These are phyloP conservation scores for Daldinia decipiens DNA, from an alignment of 495 filamentous ascomycete genomes.

Conservation along the genomic window DNA sequence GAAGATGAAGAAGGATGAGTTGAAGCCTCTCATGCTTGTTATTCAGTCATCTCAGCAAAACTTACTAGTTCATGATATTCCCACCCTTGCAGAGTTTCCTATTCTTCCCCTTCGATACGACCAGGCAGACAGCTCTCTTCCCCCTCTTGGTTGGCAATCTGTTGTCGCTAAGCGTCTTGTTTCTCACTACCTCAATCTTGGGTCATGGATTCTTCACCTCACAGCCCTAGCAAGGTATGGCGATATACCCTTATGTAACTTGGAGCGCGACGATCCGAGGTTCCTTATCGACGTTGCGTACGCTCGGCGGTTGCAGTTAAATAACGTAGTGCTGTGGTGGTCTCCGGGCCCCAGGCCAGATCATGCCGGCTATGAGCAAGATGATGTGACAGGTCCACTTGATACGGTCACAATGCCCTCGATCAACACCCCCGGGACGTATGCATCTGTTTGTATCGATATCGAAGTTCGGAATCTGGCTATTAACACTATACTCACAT, in stretches of 20 bases:
- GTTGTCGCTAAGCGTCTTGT: conserved; percentile 89
- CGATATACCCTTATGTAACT: conserved; percentile 92
- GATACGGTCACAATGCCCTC: conserved; percentile 95
- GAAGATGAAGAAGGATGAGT: conserved; percentile 86
- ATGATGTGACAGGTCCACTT: conserved; percentile 83
- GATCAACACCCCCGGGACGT: conserved; percentile 90
- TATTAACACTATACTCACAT: conserved; percentile 97
- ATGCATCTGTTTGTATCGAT: conserved; percentile 96
- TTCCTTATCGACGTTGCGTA: conserved; percentile 97
- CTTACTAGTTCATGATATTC: conserved; percentile 83
- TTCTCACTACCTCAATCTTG: conserved; percentile 87
- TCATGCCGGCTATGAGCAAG: conserved; percentile 94
- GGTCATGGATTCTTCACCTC: conserved; percentile 90
- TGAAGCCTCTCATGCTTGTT: conserved; percentile 79
- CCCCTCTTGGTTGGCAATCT: conserved; percentile 91
- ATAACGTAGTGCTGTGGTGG: conserved; percentile 99
- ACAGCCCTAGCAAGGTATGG: conserved; percentile 89
- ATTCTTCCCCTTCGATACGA: conserved; percentile 83
- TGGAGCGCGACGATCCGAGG: conserved; percentile 91
- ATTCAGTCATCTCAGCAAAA: conserved; percentile 89
- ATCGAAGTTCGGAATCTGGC: conserved; percentile 92
- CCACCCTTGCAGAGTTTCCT: conserved; percentile 85
- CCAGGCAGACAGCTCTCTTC: conserved; percentile 83
- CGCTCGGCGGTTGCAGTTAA: conserved; percentile 86
- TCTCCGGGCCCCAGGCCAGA: conserved; percentile 85